A percentile compares a stretch with the other conserved stretches of the same genome.
These are phyloP conservation scores for Coniella vitis DNA, from an alignment of 2,329 filamentous ascomycete genomes.

Conservation along the genomic window DNA sequence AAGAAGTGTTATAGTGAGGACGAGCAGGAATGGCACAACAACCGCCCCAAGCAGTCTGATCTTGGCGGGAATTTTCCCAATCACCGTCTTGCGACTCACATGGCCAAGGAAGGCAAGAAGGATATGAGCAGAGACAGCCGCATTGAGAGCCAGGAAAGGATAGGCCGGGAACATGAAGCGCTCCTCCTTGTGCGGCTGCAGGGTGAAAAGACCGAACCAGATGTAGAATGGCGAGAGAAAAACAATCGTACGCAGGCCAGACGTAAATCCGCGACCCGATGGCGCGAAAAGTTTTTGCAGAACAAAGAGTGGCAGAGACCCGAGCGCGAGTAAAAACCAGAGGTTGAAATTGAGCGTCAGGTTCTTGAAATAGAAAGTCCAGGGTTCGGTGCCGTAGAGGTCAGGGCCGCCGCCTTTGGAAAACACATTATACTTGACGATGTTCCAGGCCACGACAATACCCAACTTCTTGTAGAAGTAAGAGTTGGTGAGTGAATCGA, in stretches of 20 bases:
- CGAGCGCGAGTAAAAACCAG: conserved; percentile 78
- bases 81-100: conserved; percentile 56
- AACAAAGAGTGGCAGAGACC: conserved; percentile 67
- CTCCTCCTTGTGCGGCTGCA: conserved; percentile 96
- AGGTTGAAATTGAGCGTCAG: conserved; percentile 90
- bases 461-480: conserved; percentile 79
- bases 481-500: conserved; percentile 67
- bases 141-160: conserved; percentile 82
- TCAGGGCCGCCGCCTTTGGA: conserved; percentile 74
- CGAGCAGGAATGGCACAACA: conserved; percentile 46
- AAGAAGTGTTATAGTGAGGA: conserved; percentile 6
- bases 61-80: conserved; percentile 65
- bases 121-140: conserved; percentile 77
- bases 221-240: conserved; percentile 86
- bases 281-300: conserved; percentile 62
- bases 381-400: conserved; percentile 92
- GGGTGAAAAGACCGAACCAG: conserved; percentile 86
- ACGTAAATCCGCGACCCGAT: conserved; percentile 57
- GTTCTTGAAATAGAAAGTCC: conserved; percentile 94
- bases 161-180: conserved; percentile 98
- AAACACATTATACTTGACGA: conserved; percentile 93
- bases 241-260: conserved; percentile 66
- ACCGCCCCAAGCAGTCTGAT: conserved; percentile 64
- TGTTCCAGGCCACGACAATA: conserved; percentile 74
- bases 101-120: conserved; percentile 69